These are phyloP conservation scores for Cystofilobasidium capitatum DNA, from an alignment of 768 basidiomycete genomes.

Conservation along the genomic window DNA sequence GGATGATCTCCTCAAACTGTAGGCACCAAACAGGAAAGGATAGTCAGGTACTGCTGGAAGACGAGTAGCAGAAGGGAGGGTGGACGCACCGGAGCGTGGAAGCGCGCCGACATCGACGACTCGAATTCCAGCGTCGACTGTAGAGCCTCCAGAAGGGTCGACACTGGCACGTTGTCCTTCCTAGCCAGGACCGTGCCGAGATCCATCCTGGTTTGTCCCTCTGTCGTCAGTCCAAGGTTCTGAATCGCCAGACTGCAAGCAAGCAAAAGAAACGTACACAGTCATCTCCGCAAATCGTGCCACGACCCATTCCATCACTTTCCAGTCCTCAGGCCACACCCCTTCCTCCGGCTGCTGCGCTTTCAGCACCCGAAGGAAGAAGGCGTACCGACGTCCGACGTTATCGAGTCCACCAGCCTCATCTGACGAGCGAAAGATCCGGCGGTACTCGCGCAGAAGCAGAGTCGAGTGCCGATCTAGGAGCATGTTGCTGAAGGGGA, in stretches of 20 bases:
- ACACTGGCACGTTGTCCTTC: constrained; percentile 40
- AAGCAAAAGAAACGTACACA: background rate
- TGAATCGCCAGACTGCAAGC: background rate
- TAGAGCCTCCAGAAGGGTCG: constrained; percentile 65
- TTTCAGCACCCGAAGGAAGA: constrained; percentile 78
- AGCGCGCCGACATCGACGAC: constrained; percentile 66
- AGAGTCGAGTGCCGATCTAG: constrained; percentile 81
- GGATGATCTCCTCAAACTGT: constrained; percentile 34
- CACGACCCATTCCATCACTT: constrained; percentile 66
- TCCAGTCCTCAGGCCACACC: constrained; percentile 80
- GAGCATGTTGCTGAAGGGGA: constrained; percentile 47
- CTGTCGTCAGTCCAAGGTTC: background rate
- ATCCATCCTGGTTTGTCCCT: constrained; percentile 42
- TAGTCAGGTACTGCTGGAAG: constrained; percentile 7
- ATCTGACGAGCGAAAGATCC: constrained; percentile 84
- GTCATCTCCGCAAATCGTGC: constrained; percentile 86
- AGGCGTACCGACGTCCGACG: constrained; percentile 79
- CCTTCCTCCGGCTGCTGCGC: constrained; percentile 77
- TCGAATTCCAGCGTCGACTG: constrained; percentile 86
- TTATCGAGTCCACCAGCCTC: constrained; percentile 96
- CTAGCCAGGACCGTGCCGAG: constrained; percentile 60
- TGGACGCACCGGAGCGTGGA: constrained; percentile 52
- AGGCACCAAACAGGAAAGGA: background rate
- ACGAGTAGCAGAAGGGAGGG: background rate
- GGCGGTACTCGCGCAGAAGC: constrained; percentile 88